These are phyloP conservation scores for Talaromyces pinophilus DNA, from an alignment of 2,329 filamentous ascomycete genomes.

Conservation along the genomic window DNA sequence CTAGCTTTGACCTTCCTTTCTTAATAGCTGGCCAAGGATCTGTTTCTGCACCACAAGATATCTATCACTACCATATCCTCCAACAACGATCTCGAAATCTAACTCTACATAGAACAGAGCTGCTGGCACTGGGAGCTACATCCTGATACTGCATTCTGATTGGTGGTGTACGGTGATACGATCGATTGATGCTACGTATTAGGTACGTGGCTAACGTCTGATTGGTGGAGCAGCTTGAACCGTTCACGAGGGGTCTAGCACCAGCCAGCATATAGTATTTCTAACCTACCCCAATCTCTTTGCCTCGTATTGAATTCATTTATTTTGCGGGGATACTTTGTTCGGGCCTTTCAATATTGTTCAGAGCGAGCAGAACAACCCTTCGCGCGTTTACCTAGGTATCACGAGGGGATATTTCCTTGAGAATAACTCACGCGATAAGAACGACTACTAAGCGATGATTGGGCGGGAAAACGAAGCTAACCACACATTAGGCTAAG, in stretches of 20 bases:
- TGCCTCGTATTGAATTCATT: no score
- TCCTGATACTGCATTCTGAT: neutral
- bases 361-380: no score
- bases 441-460: neutral
- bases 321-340: no score
- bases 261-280: no score
- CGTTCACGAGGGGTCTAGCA: no score
- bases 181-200: no score
- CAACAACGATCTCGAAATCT: neutral
- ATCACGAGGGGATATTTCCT: neutral
- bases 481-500: constrained; percentile 15
- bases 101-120: neutral
- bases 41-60: no score
- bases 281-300: no score
- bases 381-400: neutral
- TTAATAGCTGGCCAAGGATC: no score
- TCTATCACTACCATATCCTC: neutral
- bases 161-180: neutral
- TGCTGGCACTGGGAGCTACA: neutral
- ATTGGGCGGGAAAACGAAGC: neutral
- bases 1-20: no score
- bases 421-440: neutral
- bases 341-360: no score
- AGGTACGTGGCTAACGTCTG: no score
- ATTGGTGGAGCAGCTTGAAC: neutral